Evolutionary conservation across 192 early-diverging fungal genomes (phyloP).

Genomic region (Geranomyces michiganensis): DNA sequence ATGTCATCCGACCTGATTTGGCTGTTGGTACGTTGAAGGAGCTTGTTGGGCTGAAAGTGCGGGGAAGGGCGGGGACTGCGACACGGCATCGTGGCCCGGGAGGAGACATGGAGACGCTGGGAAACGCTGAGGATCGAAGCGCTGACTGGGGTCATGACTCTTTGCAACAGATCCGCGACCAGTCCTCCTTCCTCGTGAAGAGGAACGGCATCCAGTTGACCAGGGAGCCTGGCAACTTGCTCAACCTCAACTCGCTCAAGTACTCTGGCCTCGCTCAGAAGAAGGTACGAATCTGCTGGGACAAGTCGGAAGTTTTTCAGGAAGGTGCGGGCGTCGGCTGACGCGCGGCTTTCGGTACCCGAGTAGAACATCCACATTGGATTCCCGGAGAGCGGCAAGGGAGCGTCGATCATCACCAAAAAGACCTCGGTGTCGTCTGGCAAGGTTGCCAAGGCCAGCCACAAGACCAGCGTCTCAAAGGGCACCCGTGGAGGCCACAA

Average conservation of each 20-base stretch:
- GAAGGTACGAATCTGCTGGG: constrained; percentile 55
- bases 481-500: constrained; percentile 65
- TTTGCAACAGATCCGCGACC: constrained; percentile 62
- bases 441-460: constrained; percentile 56
- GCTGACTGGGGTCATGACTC: not conserved
- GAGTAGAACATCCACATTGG: constrained; percentile 62
- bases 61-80: not conserved
- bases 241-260: constrained; percentile 81
- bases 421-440: constrained; percentile 57
- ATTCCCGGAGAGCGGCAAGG: constrained; percentile 56
- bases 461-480: constrained; percentile 59
- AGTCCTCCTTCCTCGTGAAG: constrained; percentile 83
- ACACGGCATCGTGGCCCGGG: too few relatives aligned
- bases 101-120: too few relatives aligned
- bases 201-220: constrained; percentile 72
- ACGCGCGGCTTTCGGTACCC: not conserved
- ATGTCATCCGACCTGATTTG: constrained; percentile 39
- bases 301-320: too few relatives aligned
- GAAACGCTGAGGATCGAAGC: too few relatives aligned
- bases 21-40: constrained; percentile 25
- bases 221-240: constrained; percentile 74
- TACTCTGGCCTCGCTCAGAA: constrained; percentile 78
- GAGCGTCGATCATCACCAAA: constrained; percentile 64
- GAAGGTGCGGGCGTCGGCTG: too few relatives aligned
- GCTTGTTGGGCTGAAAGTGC: not conserved